These are phyloP conservation scores for Euphorbia peplus DNA, from an alignment of 345 rosid genomes.

Conservation along the genomic window DNA sequence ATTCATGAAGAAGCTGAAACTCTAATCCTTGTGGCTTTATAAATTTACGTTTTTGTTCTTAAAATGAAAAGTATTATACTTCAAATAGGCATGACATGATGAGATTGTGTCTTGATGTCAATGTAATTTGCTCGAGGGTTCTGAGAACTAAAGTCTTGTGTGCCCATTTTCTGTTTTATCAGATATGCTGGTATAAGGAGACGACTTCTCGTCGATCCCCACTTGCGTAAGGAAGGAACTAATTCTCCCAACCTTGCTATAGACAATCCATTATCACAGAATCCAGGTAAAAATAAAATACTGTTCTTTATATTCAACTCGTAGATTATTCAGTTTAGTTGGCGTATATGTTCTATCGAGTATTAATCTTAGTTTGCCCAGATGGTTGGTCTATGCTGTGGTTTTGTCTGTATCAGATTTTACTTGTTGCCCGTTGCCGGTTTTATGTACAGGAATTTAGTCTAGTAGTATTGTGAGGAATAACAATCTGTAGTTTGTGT, in stretches of 20 bases:
- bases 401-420: not conserved
- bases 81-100: not conserved
- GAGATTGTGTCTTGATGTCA: not conserved
- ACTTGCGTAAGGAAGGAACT: slow-evolving; percentile 54
- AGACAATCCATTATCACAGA: slow-evolving; percentile 93
- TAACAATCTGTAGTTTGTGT: not conserved
- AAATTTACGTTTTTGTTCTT: not conserved
- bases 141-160: not conserved
- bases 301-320: not conserved
- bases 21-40: not conserved
- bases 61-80: not conserved
- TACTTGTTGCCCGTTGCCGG: not conserved
- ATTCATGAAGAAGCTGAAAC: not conserved
- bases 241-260: slow-evolving; percentile 63
- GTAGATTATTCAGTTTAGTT: not conserved
- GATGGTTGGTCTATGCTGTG: not conserved
- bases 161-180: slow-evolving; percentile 9
- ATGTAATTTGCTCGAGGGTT: not conserved
- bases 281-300: slow-evolving; percentile 65
- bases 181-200: slow-evolving; percentile 88
- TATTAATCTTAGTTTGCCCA: not conserved
- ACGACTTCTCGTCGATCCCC: slow-evolving; percentile 75
- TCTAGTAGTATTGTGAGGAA: not conserved
- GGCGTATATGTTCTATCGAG: not conserved
- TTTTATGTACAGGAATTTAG: not conserved